Evolutionary conservation across 768 basidiomycete genomes (phyloP).

Genomic region (Boletus rubroflammeus): DNA sequence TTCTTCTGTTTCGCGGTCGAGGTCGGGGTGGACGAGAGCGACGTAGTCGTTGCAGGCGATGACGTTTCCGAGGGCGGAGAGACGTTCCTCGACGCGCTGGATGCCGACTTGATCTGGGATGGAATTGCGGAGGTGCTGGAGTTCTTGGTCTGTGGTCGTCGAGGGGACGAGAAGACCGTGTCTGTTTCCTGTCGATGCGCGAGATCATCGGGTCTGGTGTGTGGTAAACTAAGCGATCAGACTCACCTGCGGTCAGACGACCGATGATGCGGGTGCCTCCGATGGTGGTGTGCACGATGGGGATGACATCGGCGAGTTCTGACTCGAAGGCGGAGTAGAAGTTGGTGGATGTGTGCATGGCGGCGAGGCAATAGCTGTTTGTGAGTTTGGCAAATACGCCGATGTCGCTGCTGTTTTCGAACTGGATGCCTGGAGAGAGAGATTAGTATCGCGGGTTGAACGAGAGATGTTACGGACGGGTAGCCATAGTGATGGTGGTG

Average conservation of each 20-base stretch:
- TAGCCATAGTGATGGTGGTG: too few species aligned
- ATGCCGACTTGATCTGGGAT: constrained; percentile 91
- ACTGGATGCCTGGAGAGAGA: constrained; percentile 67
- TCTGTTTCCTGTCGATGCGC: constrained; percentile 65
- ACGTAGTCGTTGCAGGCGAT: constrained; percentile 99
- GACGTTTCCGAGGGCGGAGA: constrained; percentile 97
- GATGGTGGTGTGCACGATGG: constrained; percentile 95
- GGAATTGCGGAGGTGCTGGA: constrained; percentile 95
- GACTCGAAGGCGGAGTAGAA: constrained; percentile 98
- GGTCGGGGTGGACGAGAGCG: constrained; percentile 95
- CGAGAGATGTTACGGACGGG: constrained; percentile 46
- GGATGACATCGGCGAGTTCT: constrained; percentile 88
- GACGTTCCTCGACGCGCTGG: constrained; percentile 94
- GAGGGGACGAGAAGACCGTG: constrained; percentile 96
- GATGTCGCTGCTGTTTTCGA: constrained; percentile 92
- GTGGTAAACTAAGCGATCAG: neutral
- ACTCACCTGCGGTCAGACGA: constrained; percentile 80
- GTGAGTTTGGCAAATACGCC: constrained; percentile 98
- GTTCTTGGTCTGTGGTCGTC: constrained; percentile 95
- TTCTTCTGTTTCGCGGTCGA: constrained; percentile 98
- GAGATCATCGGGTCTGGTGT: neutral
- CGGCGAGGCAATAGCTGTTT: constrained; percentile 95
- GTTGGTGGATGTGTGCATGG: constrained; percentile 92
- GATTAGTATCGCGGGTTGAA: neutral
- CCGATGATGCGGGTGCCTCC: constrained; percentile 93